Conservation (phyloP, 1,139 yeast genomes). For the Scheffersomyces segobiensis region DNA sequence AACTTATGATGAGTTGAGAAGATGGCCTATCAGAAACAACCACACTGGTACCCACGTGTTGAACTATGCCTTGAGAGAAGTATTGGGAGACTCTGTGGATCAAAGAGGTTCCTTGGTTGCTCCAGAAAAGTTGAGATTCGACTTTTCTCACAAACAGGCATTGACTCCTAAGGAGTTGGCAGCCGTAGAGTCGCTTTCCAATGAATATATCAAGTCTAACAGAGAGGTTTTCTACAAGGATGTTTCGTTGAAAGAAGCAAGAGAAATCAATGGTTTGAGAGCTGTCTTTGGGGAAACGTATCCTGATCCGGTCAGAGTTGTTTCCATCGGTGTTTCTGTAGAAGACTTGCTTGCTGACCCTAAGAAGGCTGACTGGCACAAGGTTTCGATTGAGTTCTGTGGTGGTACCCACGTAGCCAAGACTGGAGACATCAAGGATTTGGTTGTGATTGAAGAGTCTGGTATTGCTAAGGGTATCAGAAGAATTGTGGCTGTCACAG, state of each 20-base stretch:
- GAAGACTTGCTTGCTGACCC: constrained; percentile 78
- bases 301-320: constrained; percentile 98
- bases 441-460: constrained; percentile 87
- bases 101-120: constrained; percentile 98
- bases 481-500: constrained; percentile 96
- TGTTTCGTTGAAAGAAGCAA: constrained; percentile 72
- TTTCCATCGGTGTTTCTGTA: constrained; percentile 89
- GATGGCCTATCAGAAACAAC: constrained; percentile 96
- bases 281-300: constrained; percentile 99
- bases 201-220: constrained; percentile 70
- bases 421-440: constrained; percentile 90
- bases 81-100: constrained; percentile 83
- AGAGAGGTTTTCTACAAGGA: constrained; percentile 78
- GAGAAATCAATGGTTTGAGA: constrained; percentile 78
- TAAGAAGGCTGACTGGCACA: constrained; percentile 67
- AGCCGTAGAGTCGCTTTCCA: constrained; percentile 73
- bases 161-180: constrained; percentile 68
- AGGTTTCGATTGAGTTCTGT: constrained; percentile 88
- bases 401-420: constrained; percentile 97
- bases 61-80: constrained; percentile 83
- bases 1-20: constrained; percentile 86
- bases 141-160: constrained; percentile 89
- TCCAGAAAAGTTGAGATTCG: constrained; percentile 92
- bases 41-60: constrained; percentile 98
- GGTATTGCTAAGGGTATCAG: constrained; percentile 99